These are phyloP conservation scores for Phyllosticta citribraziliensis DNA, from an alignment of 2,329 filamentous ascomycete genomes.

Conservation along the genomic window DNA sequence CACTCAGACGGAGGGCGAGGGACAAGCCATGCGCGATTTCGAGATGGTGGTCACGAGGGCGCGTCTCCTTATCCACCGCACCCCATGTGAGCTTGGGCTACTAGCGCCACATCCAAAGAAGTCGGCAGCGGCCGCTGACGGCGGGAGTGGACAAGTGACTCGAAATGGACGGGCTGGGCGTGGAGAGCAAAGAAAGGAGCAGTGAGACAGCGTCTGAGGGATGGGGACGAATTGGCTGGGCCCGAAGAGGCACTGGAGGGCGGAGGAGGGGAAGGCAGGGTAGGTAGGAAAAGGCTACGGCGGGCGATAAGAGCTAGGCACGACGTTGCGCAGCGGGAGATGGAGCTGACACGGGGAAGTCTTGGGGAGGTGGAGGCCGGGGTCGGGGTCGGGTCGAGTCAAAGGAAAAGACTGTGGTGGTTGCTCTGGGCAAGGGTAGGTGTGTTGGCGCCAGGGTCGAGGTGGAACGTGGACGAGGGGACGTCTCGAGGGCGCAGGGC, in stretches of 20 bases:
- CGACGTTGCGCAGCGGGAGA: not conserved
- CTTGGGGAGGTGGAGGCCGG: not conserved
- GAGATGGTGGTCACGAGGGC: not conserved
- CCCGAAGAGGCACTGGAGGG: not conserved
- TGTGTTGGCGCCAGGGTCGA: not conserved
- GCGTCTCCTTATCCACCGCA: not conserved
- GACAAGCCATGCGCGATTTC: not conserved
- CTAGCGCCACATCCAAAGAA: not conserved
- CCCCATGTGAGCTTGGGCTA: not conserved
- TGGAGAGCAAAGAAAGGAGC: not conserved
- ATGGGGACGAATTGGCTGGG: not conserved
- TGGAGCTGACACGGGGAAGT: not conserved
- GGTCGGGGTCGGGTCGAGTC: not conserved
- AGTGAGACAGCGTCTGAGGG: not conserved
- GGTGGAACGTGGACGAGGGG: not conserved
- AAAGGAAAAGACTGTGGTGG: not conserved
- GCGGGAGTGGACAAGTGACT: not conserved
- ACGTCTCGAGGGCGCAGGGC: not conserved
- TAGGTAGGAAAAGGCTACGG: slow-evolving; percentile 4
- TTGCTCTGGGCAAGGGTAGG: not conserved
- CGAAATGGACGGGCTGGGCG: not conserved
- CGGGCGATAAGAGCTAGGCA: slow-evolving; percentile 4
- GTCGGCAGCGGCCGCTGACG: not conserved
- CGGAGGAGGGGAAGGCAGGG: not conserved
- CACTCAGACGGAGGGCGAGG: not conserved